These are phyloP conservation scores for Boletus edulis DNA, from an alignment of 768 basidiomycete species.

Conservation along the genomic window DNA sequence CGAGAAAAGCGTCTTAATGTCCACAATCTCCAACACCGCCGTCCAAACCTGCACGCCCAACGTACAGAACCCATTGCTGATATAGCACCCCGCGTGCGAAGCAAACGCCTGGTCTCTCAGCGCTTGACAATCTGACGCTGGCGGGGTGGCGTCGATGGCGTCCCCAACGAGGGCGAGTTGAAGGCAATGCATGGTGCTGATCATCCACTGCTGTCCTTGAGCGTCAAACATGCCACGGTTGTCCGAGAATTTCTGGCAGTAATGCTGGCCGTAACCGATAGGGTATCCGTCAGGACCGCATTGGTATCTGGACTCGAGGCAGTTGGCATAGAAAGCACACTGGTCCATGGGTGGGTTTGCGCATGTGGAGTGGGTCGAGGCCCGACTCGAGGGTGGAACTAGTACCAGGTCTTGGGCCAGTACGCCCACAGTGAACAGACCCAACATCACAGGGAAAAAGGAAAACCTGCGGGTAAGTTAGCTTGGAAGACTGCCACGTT, in stretches of 20 bases:
- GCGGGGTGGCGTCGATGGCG: constrained; percentile 19
- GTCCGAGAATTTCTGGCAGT: constrained; percentile 38
- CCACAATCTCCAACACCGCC: constrained; percentile 34
- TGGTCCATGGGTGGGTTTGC: constrained; percentile 34
- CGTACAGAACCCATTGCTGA: constrained; percentile 41
- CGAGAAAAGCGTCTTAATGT: constrained; percentile 9
- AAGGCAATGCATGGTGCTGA: constrained; percentile 45
- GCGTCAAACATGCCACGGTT: constrained; percentile 29
- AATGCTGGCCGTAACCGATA: constrained; percentile 39
- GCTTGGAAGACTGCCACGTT: neutral
- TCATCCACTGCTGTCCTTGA: constrained; percentile 42
- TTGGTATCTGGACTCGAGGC: constrained; percentile 44
- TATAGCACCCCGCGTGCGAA: constrained; percentile 42
- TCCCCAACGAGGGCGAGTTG: constrained; percentile 41
- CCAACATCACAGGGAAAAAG: neutral
- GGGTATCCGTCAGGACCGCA: constrained; percentile 46
- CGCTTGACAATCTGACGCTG: constrained; percentile 26
- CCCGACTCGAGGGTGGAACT: constrained; percentile 18
- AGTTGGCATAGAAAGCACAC: constrained; percentile 44
- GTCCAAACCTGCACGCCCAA: constrained; percentile 36
- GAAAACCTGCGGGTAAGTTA: neutral
- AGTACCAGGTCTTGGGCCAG: neutral
- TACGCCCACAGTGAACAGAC: neutral
- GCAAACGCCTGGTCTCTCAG: constrained; percentile 39
- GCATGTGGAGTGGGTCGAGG: constrained; percentile 18